Conservation (phyloP, 2,329 filamentous ascomycete genomes). For the Lecanoromycetidae sp. region DNA sequence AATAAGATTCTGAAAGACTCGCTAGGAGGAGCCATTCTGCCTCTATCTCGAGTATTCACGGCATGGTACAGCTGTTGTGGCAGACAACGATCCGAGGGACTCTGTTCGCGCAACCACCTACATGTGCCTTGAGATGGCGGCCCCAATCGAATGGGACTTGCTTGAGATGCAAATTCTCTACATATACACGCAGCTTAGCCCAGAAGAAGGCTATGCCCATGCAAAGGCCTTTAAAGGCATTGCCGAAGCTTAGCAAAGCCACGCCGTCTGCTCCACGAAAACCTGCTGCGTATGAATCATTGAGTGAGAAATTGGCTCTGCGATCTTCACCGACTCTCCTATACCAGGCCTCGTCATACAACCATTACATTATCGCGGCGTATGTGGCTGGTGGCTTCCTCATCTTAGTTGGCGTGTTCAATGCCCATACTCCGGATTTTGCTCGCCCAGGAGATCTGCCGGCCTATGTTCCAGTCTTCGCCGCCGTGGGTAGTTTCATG, state of each 20-base stretch:
- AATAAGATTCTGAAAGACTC: too few species aligned
- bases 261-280: neutral
- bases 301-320: constrained; percentile 15
- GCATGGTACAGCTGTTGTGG: neutral
- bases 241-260: neutral
- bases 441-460: constrained; percentile 4
- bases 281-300: constrained; percentile 8
- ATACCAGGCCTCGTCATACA: constrained; percentile 19
- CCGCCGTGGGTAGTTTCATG: constrained; percentile 6
- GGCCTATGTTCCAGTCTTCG: constrained; percentile 4
- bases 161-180: neutral
- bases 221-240: neutral
- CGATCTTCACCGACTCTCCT: constrained; percentile 17
- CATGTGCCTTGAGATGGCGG: neutral
- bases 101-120: neutral
- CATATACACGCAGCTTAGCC: neutral
- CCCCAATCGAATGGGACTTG: neutral
- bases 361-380: constrained; percentile 16
- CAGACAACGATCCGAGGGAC: neutral
- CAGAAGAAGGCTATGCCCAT: neutral
- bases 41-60: too few species aligned
- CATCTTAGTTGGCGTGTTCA: constrained; percentile 5
- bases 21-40: too few species aligned
- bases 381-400: constrained; percentile 11
- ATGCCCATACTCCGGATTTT: constrained; percentile 1